A percentile compares a stretch with the other conserved stretches of the same genome.
Conservation (phyloP, 768 basidiomycete species). For the Pleurotus ostreatus region DNA sequence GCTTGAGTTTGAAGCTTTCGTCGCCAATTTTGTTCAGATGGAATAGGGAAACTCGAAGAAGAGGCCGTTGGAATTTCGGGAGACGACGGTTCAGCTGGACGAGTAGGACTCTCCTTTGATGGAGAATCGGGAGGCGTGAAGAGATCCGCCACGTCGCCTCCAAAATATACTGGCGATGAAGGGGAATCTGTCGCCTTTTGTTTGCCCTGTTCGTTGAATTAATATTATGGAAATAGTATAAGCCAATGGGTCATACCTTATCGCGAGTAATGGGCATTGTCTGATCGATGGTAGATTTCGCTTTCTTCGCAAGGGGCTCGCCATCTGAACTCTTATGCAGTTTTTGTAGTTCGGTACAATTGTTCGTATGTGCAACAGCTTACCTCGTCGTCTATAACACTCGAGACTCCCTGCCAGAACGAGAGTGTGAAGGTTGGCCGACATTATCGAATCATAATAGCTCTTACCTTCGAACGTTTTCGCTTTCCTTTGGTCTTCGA, state of each 20-base stretch:
- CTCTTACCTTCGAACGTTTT: background rate
- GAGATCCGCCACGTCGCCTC: background rate
- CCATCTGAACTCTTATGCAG: background rate
- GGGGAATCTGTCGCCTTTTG: constrained; percentile 8
- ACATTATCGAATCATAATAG: background rate
- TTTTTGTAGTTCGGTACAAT: background rate
- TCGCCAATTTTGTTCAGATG: constrained; percentile 13
- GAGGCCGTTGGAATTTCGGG: background rate
- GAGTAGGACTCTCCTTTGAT: background rate
- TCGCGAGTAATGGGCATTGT: background rate
- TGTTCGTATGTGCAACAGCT: background rate
- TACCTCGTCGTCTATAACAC: background rate
- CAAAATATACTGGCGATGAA: background rate
- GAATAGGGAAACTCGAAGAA: constrained; percentile 11
- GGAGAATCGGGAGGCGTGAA: background rate
- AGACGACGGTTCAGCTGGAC: background rate
- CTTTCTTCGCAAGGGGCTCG: constrained; percentile 5
- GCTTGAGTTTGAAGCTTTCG: constrained; percentile 20
- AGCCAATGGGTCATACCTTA: background rate
- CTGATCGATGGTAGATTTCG: background rate
- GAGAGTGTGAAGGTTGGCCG: too few species aligned
- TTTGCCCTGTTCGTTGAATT: constrained; percentile 4
- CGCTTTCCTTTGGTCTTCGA: background rate
- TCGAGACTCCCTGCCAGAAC: background rate
- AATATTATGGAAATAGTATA: background rate